These are phyloP conservation scores for Gillenia trifoliata DNA, from an alignment of 306 rosid genomes.

Conservation along the genomic window DNA sequence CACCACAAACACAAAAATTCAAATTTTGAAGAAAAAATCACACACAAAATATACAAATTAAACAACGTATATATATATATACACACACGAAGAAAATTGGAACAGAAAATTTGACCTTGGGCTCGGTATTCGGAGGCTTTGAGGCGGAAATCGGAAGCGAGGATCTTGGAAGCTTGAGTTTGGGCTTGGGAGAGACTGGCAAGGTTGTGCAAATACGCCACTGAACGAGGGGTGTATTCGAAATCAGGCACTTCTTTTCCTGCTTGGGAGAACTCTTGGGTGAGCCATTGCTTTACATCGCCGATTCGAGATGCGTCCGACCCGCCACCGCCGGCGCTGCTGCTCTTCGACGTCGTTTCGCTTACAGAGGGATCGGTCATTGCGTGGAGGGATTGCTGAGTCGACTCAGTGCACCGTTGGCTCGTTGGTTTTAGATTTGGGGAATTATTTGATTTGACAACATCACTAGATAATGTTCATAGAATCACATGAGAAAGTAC, in stretches of 20 bases:
- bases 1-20: slow-evolving; percentile 5
- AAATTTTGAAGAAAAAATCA: not conserved
- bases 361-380: slow-evolving; percentile 1
- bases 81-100: not conserved
- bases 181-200: slow-evolving; percentile 67
- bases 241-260: slow-evolving; percentile 79
- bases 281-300: slow-evolving; percentile 36
- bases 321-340: not conserved
- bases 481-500: too few relatives aligned
- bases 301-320: slow-evolving; percentile 16
- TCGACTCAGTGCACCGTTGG: not conserved
- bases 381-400: not conserved
- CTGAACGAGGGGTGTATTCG: slow-evolving; percentile 78
- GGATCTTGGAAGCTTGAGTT: slow-evolving; percentile 78
- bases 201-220: slow-evolving; percentile 66
- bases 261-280: slow-evolving; percentile 62
- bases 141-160: slow-evolving; percentile 76
- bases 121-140: slow-evolving; percentile 87
- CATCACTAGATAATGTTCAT: too few relatives aligned
- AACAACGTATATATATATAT: not conserved
- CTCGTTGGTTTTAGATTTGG: not conserved
- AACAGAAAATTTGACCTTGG: slow-evolving; percentile 52
- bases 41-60: not conserved
- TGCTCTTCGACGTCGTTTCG: not conserved
- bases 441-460: not conserved